Percentiles rank a stretch among this genome's conserved stretches.
phyloP scores from a whole-genome alignment of 306 rosid species.

The Trichosanthes cucumerina region DNA sequence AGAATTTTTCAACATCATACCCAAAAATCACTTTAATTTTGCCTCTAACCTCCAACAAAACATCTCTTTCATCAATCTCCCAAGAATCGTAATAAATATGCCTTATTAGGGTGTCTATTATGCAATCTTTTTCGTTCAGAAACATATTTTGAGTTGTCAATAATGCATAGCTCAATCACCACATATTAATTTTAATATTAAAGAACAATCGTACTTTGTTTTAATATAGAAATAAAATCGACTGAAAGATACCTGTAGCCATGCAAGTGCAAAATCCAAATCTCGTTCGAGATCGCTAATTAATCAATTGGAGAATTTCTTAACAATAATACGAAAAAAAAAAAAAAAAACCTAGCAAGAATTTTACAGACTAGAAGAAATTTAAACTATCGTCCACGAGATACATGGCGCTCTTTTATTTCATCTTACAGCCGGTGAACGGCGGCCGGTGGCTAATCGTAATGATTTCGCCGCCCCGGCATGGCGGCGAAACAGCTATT shows the following conservation, averaged over 20 bases:
- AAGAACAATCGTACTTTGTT: not conserved
- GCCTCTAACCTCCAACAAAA: not conserved
- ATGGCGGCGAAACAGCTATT: conserved; percentile 34
- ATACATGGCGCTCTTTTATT: not conserved
- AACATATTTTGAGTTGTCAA: not conserved
- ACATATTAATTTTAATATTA: not conserved
- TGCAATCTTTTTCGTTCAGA: not conserved
- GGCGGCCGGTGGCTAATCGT: not conserved
- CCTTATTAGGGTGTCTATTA: not conserved
- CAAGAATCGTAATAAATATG: not conserved
- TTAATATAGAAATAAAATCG: not conserved
- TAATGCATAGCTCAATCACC: not conserved
- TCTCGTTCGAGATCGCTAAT: not conserved
- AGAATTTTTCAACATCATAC: not conserved
- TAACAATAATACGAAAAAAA: not conserved
- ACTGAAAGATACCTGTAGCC: not conserved
- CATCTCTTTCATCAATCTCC: not conserved
- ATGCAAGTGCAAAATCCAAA: not conserved
- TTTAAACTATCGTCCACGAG: not conserved
- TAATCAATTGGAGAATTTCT: not conserved
- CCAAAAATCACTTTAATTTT: not conserved
- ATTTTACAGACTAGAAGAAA: not conserved
- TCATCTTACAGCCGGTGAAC: not conserved
- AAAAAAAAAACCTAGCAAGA: not conserved
- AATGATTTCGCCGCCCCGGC: not conserved